Percentiles rank a stretch among this genome's conserved stretches.
These are phyloP conservation scores for Hanseniaspora valbyensis DNA, from an alignment of 805 yeast species.

Conservation along the genomic window DNA sequence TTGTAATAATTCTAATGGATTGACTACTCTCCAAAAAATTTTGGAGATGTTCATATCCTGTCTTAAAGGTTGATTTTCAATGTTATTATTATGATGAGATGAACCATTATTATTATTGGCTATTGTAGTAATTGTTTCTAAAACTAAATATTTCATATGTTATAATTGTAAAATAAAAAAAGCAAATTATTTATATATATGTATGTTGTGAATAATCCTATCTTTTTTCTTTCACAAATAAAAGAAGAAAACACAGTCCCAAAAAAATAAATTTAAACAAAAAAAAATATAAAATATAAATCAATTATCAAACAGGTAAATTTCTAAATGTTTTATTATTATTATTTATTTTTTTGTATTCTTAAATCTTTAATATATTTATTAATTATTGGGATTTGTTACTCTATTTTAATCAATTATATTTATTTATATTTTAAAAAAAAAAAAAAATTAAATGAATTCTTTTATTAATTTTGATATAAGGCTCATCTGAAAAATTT, in stretches of 20 bases:
- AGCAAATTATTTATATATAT: not conserved
- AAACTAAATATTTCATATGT: conserved; percentile 13
- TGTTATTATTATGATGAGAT: not conserved
- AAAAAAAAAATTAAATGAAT: too few species aligned
- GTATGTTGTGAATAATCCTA: too few species aligned
- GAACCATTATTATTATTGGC: conserved; percentile 2
- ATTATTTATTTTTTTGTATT: too few species aligned
- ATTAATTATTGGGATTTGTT: too few species aligned
- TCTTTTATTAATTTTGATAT: not conserved
- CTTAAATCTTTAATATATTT: too few species aligned
- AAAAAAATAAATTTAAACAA: too few species aligned
- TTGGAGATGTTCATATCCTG: conserved; percentile 16
- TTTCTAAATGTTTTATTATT: too few species aligned
- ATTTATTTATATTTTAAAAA: not conserved
- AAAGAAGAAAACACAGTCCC: too few species aligned
- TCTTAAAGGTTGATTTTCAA: conserved; percentile 15
- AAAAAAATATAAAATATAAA: too few species aligned
- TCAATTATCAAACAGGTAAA: too few species aligned
- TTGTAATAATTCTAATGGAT: conserved; percentile 12
- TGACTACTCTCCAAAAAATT: conserved; percentile 14
- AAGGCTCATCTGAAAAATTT: not conserved
- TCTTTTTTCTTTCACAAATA: too few species aligned
- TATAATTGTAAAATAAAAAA: not conserved
- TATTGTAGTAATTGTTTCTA: conserved; percentile 14
- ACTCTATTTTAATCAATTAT: too few species aligned